A percentile compares a stretch with the other conserved stretches of the same genome.
Conservation (phyloP, 768 basidiomycete species). For the Amyloporia xantha region DNA sequence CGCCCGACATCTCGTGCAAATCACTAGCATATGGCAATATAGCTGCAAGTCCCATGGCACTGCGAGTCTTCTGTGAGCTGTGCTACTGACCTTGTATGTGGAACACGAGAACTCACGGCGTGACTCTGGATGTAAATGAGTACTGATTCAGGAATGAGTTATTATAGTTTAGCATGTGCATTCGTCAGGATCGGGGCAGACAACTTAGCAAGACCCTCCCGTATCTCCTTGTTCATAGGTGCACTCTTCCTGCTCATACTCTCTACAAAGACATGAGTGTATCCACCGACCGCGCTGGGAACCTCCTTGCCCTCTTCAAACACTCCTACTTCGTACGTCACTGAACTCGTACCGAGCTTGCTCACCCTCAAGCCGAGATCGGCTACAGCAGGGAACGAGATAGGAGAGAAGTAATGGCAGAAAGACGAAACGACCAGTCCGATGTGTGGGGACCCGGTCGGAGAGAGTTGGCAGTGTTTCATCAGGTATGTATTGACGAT, state of each 20-base stretch:
- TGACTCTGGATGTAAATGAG: too few species aligned
- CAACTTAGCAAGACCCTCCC: slow-evolving; percentile 42
- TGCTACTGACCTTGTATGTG: too few species aligned
- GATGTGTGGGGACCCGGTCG: slow-evolving; percentile 45
- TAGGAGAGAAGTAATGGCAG: slow-evolving; percentile 70
- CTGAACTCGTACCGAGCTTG: slow-evolving; percentile 68
- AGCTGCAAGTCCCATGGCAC: too few species aligned
- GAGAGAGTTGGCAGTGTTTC: slow-evolving; percentile 49
- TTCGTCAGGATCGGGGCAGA: too few species aligned
- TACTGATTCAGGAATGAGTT: too few species aligned
- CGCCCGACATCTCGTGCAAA: too few species aligned
- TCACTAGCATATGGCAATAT: too few species aligned
- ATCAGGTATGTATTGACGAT: slow-evolving; percentile 78
- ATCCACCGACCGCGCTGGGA: slow-evolving; percentile 44
- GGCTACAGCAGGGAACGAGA: slow-evolving; percentile 67
- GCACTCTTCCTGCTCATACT: slow-evolving; percentile 49
- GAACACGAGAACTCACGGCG: too few species aligned
- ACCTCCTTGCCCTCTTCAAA: slow-evolving; percentile 38
- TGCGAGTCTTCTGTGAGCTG: too few species aligned
- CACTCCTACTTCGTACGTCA: slow-evolving; percentile 74
- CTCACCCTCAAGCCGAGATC: slow-evolving; percentile 65
- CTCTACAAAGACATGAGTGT: slow-evolving; percentile 83
- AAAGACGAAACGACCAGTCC: slow-evolving; percentile 76
- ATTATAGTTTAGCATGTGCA: too few species aligned
- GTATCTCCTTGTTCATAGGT: slow-evolving; percentile 35